A percentile compares a stretch with the other conserved stretches of the same genome.
These are phyloP conservation scores for Gigaspora rosea DNA, from an alignment of 192 early-diverging fungal species.

Conservation along the genomic window DNA sequence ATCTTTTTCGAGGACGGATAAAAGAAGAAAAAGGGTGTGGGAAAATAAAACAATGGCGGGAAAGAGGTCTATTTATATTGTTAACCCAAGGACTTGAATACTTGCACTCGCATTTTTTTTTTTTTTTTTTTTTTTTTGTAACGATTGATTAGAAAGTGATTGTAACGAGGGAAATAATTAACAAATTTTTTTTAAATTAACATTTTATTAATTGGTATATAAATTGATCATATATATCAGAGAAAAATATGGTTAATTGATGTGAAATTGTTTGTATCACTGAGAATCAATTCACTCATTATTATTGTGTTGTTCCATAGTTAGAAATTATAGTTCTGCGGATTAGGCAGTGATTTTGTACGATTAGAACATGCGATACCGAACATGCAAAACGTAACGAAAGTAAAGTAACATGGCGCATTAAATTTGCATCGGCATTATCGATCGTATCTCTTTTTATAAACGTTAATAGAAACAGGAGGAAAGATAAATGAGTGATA, in stretches of 20 bases:
- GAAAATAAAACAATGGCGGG: constrained; percentile 1
- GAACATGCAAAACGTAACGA: too few species aligned
- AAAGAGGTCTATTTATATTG: background rate
- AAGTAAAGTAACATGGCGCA: background rate
- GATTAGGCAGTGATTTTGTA: too few species aligned
- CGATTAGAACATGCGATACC: too few species aligned
- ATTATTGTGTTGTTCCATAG: too few species aligned
- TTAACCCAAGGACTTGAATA: background rate
- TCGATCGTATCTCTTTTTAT: background rate
- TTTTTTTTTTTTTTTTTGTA: background rate
- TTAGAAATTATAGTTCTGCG: too few species aligned
- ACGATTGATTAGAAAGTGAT: background rate
- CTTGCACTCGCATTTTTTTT: background rate
- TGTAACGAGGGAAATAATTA: too few species aligned
- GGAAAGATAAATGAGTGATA: constrained; percentile 4
- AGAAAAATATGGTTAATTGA: too few species aligned
- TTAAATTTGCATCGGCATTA: background rate
- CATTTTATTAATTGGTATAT: too few species aligned
- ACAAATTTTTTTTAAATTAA: too few species aligned
- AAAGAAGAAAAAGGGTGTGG: constrained; percentile 19
- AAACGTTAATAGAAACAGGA: background rate
- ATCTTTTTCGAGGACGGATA: background rate
- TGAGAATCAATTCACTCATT: too few species aligned
- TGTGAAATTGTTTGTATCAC: too few species aligned
- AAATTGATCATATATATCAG: background rate